Base-by-base conservation (phyloP, 371 early-diverging fungal species). In the Mortierella sp. region DNA sequence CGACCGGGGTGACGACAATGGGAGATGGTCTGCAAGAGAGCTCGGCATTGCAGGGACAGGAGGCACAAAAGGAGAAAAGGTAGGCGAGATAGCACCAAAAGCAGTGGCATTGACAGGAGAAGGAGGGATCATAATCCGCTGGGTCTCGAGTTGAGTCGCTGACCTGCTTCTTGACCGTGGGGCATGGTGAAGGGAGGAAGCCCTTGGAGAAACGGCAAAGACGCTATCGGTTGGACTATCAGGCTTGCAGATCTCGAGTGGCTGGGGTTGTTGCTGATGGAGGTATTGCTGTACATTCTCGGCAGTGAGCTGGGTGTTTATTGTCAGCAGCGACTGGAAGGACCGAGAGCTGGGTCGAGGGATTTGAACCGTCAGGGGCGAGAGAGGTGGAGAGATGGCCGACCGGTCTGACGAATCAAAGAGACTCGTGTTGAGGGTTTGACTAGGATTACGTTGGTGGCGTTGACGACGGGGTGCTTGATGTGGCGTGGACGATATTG, bases 301-400 rank as follows among this genome's bases (percentile, higher is more conserved):
- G 41, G 70, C 65, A 14, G 78, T 24, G 41, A 27, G 38, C 16
- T 63, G 46, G 16, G n/a, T 51, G 35, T 54, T 32, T 74, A 27
- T 56, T 60, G 54, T 35, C 29, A 58, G 35, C 38, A 75, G 48
- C 35, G 71, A n/a, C 32, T 60, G 60, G 60, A 60, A 60, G 14
- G 79, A 41, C 43, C 78, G 46, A 10, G 77, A 76, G 4, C 55
- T 74, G 12, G 74, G 74, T 4, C 83, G 70, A 11, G 83, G 83
- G 72, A 83, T 76, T 71, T 83, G 83, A 43, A 83, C 55, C 56
- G 83, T 75, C 48, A 83, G 11, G 3, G 83, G 83, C 2, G 83
- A 79, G 3, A 68, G 46, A 3, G 83, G 83, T 16, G 83, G 83
- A 2, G 83, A 79, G 35, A 71, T 29, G 5, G 72, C 43, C 2